phyloP scores from a whole-genome alignment of 2,329 filamentous ascomycete genomes.

The Curvularia hawaiiensis region DNA sequence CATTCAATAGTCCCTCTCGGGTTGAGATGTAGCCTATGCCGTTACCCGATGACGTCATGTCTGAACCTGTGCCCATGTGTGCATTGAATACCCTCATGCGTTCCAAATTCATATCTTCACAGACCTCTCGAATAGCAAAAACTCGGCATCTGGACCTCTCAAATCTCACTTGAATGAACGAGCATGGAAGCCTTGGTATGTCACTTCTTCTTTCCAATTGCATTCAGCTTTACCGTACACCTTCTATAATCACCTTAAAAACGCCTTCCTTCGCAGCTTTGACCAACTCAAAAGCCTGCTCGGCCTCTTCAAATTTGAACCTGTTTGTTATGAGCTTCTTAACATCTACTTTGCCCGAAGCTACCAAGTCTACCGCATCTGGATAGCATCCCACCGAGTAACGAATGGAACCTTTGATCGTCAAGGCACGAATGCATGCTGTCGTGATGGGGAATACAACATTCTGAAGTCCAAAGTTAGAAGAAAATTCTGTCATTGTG shows the following conservation, averaged over 20 bases:
- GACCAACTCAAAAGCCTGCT: constrained; percentile 56
- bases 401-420: constrained; percentile 57
- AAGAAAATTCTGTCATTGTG: background rate
- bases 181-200: background rate
- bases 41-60: background rate
- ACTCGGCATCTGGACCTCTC: background rate
- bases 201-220: background rate
- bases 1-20: background rate
- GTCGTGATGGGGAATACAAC: constrained; percentile 21
- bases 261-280: constrained; percentile 46
- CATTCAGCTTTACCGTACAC: constrained; percentile 52
- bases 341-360: constrained; percentile 53
- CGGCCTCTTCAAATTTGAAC: constrained; percentile 54
- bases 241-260: constrained; percentile 53
- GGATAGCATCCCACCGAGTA: constrained; percentile 59
- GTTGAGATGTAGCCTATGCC: background rate
- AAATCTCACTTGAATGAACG: background rate
- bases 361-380: constrained; percentile 56
- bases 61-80: background rate
- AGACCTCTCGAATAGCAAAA: background rate
- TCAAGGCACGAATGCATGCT: constrained; percentile 56
- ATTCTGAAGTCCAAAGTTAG: constrained; percentile 29
- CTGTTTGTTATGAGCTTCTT: constrained; percentile 50
- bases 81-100: background rate
- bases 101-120: background rate